Evolutionary conservation across 2,329 filamentous ascomycete species (phyloP).

Genomic region (Hypoxylon sp.): DNA sequence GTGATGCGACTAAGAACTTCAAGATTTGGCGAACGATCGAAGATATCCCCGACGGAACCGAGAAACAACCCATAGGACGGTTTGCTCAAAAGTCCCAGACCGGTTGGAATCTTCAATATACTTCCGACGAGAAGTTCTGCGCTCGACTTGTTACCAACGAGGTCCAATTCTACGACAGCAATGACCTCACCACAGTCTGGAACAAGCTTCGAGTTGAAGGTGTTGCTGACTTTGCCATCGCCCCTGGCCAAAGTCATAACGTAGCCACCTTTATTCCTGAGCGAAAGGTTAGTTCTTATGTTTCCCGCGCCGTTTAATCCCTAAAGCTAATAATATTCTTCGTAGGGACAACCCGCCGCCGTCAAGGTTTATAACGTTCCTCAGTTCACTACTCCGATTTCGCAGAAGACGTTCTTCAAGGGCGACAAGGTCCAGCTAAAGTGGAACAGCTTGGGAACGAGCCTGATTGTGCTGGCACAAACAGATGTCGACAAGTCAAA

Average conservation of each 20-base stretch:
- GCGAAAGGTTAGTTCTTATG: slow-evolving; percentile 74
- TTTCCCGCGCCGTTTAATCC: not conserved
- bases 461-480: slow-evolving; percentile 91
- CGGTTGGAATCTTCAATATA: slow-evolving; percentile 98
- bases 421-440: slow-evolving; percentile 98
- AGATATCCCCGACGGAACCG: slow-evolving; percentile 65
- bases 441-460: slow-evolving; percentile 94
- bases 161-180: slow-evolving; percentile 94
- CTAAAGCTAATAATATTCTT: slow-evolving; percentile 25
- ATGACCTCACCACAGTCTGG: slow-evolving; percentile 86
- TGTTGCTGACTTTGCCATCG: slow-evolving; percentile 86
- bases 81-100: slow-evolving; percentile 97
- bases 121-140: slow-evolving; percentile 90
- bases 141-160: slow-evolving; percentile 95
- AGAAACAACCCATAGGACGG: slow-evolving; percentile 80
- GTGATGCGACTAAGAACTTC: slow-evolving; percentile 93
- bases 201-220: slow-evolving; percentile 95
- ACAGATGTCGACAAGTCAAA: slow-evolving; percentile 98
- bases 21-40: slow-evolving; percentile 94
- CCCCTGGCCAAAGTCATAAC: slow-evolving; percentile 87
- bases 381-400: slow-evolving; percentile 81
- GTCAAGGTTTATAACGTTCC: slow-evolving; percentile 96
- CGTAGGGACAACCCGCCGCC: slow-evolving; percentile 88
- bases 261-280: slow-evolving; percentile 96
- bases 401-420: slow-evolving; percentile 99